Evolutionary conservation across 495 filamentous ascomycete genomes (phyloP).

Genomic region (Penicillium daleae): DNA sequence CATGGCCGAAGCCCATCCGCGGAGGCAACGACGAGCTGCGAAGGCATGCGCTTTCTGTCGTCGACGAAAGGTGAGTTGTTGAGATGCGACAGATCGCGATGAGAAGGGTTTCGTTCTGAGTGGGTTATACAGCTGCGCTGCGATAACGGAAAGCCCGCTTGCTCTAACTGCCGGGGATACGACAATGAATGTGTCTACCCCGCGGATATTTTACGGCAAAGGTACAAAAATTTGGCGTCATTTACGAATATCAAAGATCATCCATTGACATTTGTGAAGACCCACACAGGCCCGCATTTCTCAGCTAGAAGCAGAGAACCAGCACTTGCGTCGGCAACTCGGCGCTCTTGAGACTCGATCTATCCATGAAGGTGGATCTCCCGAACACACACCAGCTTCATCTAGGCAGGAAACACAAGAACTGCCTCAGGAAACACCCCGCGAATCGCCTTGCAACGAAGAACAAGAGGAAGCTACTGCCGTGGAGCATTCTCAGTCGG

Average conservation of each 20-base stretch:
- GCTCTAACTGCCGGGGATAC: constrained; percentile 30
- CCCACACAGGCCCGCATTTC: constrained; percentile 34
- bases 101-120: background rate
- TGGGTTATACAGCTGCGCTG: constrained; percentile 31
- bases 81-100: background rate
- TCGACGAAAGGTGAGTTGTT: constrained; percentile 30
- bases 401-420: constrained; percentile 2
- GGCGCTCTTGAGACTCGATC: background rate
- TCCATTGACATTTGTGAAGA: constrained; percentile 8
- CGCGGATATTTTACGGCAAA: constrained; percentile 12
- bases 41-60: constrained; percentile 37
- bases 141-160: constrained; percentile 33
- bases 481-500: constrained; percentile 17
- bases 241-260: background rate
- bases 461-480: background rate
- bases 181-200: constrained; percentile 26
- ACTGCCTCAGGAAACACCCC: background rate
- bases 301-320: constrained; percentile 32
- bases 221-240: constrained; percentile 18
- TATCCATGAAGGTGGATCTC: background rate
- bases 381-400: background rate
- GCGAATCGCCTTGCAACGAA: background rate
- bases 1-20: constrained; percentile 16
- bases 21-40: constrained; percentile 22
- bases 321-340: constrained; percentile 23